These are phyloP conservation scores for Aspergillus taichungensis DNA, from an alignment of 495 filamentous ascomycete genomes.

Conservation along the genomic window DNA sequence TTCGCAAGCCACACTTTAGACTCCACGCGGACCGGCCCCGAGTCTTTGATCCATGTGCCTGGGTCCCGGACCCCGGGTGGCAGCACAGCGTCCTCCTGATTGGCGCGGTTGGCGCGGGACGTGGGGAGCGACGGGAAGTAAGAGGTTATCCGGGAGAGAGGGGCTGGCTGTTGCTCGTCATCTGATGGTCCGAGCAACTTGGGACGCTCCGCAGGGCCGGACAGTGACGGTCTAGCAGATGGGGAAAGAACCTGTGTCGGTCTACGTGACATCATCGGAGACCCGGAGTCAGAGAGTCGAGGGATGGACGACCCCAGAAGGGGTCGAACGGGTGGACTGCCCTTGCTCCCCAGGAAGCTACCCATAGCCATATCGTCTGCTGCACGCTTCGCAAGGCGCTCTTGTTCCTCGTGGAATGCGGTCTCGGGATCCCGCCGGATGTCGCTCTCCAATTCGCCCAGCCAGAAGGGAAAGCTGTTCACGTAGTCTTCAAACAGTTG, in stretches of 20 bases:
- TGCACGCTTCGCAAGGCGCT: slow-evolving; percentile 63
- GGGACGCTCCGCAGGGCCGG: slow-evolving; percentile 6
- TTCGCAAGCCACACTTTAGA: slow-evolving; percentile 98
- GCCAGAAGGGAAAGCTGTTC: slow-evolving; percentile 94
- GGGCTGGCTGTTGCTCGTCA: slow-evolving; percentile 10
- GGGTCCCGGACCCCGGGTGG: slow-evolving; percentile 85
- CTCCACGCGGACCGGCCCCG: slow-evolving; percentile 82
- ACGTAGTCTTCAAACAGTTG: slow-evolving; percentile 91
- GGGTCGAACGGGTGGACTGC: slow-evolving; percentile 35
- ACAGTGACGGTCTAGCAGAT: slow-evolving; percentile 15
- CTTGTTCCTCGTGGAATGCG: slow-evolving; percentile 87
- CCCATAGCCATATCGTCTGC: slow-evolving; percentile 87
- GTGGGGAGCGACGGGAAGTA: slow-evolving; percentile 68
- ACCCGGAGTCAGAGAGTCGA: slow-evolving; percentile 16
- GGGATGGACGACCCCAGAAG: slow-evolving; percentile 51
- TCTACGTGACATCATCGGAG: slow-evolving; percentile 14
- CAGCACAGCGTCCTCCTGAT: slow-evolving; percentile 38
- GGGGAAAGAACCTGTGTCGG: slow-evolving; percentile 16
- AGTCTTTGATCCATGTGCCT: slow-evolving; percentile 80
- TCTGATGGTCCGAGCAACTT: slow-evolving; percentile 7
- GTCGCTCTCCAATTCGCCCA: slow-evolving; percentile 79
- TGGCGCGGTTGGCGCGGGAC: slow-evolving; percentile 56
- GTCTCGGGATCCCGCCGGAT: slow-evolving; percentile 86
- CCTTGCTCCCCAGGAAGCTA: slow-evolving; percentile 56
- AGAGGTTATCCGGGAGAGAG: slow-evolving; percentile 38